Evolutionary conservation across 1,139 yeast species (phyloP).

Genomic region (Taphrina wiesneri): DNA sequence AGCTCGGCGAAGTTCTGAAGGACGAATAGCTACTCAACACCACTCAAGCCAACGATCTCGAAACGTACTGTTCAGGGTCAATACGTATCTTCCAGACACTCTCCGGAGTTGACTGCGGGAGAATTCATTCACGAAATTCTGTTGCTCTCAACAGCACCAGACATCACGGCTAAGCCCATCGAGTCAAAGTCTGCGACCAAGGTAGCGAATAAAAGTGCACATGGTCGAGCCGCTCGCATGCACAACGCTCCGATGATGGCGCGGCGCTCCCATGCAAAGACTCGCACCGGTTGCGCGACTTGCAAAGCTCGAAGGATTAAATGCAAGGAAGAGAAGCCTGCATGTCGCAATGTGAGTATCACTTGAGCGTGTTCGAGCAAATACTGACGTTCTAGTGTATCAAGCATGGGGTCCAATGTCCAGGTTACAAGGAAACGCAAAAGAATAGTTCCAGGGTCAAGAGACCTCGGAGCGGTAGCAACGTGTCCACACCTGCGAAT

Average conservation of each 20-base stretch:
- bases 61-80: not conserved
- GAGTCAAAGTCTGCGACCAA: not conserved
- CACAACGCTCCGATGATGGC: conserved; percentile 3
- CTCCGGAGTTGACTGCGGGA: not conserved
- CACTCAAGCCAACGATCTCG: not conserved
- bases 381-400: conserved; percentile 9
- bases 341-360: conserved; percentile 28
- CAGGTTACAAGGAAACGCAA: conserved; percentile 27
- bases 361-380: not conserved
- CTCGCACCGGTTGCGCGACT: conserved; percentile 30
- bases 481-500: not conserved
- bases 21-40: too few relatives aligned
- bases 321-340: conserved; percentile 28
- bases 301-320: conserved; percentile 30
- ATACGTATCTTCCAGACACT: not conserved
- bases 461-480: not conserved
- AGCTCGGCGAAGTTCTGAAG: not conserved
- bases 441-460: not conserved
- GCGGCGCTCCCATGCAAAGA: conserved; percentile 30
- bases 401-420: conserved; percentile 30
- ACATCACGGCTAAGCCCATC: not conserved
- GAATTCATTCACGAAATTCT: not conserved
- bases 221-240: not conserved
- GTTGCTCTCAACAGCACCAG: not conserved
- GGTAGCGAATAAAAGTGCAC: not conserved